Percentiles rank a stretch among this genome's conserved stretches.
Evolutionary conservation across 129 eudicot species (phyloP).

Genomic region (Dittrichia graveolens): DNA sequence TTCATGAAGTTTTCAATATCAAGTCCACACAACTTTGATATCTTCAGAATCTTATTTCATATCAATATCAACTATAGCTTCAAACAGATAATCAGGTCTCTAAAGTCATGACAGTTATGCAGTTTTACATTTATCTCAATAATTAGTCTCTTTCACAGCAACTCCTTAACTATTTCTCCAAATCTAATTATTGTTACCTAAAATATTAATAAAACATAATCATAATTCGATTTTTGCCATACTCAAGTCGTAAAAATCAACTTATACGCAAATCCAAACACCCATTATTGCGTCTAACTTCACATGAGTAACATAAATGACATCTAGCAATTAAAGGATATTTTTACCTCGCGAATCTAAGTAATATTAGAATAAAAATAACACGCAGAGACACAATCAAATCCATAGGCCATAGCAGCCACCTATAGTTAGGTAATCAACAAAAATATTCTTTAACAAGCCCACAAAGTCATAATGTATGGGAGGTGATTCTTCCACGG

Average conservation of each 20-base stretch:
- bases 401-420: not conserved
- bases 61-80: too few species aligned
- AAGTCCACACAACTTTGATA: slow-evolving; percentile 3
- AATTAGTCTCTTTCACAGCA: not conserved
- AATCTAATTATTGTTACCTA: not conserved
- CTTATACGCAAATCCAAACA: not conserved
- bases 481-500: too few species aligned
- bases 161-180: slow-evolving; percentile 1
- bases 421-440: not conserved
- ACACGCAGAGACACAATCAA: slow-evolving; percentile 18
- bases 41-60: not conserved
- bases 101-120: not conserved
- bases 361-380: not conserved
- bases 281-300: not conserved
- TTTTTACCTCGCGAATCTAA: not conserved
- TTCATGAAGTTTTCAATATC: not conserved
- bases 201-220: not conserved
- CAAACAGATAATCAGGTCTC: not conserved
- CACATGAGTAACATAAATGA: not conserved
- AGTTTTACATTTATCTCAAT: not conserved
- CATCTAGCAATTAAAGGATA: not conserved
- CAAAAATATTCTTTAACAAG: slow-evolving; percentile 19
- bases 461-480: slow-evolving; percentile 21
- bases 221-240: not conserved
- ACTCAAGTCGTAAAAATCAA: not conserved